Base-by-base conservation (phyloP, 371 early-diverging fungal species). In the Rhizopus stolonifer region DNA sequence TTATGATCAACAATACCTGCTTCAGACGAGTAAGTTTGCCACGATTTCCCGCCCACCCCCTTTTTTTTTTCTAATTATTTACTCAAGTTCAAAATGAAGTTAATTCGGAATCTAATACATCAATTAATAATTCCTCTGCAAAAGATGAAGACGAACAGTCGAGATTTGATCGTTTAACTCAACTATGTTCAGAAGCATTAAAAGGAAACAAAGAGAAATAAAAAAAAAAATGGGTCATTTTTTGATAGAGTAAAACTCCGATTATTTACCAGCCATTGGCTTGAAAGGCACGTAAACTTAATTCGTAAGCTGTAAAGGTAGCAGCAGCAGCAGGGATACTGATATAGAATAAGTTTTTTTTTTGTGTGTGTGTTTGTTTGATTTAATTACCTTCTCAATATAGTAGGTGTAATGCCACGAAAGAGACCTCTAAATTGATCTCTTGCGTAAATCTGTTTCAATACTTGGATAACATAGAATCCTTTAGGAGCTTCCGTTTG, bases 281-380 rank as follows among this genome's bases (percentile, higher is more conserved):
- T 33, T 64, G 50, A 31, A 74, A 67, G 5, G 75, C 66, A 38
- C 83, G 70, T 68, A 85, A 82, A 19, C 74, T 80, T 34, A 88
- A 64, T 59, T 91, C 91, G 49, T 87, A 91, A 1, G 87, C 81
- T 19, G 88, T 85, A 61, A 91, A 91, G 5, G 91, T 91, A 11
- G 85, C 89, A 18, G 75, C 88, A 3, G 86, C 89, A 11, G 89
- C 89, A 26, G 89, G 89, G 39, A 88, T 74, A 54, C 83, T 82
- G n/a, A n/a, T n/a, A n/a, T n/a, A n/a, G n/a, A n/a, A n/a, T n/a
- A n/a, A n/a, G n/a, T n/a, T n/a, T n/a, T n/a, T n/a, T n/a, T n/a
- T n/a, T n/a, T n/a, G n/a, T n/a, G n/a, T n/a, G n/a, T n/a, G n/a
- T n/a, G n/a, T n/a, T n/a, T n/a, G n/a, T n/a, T n/a, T n/a, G n/a